These are phyloP conservation scores for Stentor coeruleus DNA, from an alignment of 73 alveolate genomes.

Conservation along the genomic window DNA sequence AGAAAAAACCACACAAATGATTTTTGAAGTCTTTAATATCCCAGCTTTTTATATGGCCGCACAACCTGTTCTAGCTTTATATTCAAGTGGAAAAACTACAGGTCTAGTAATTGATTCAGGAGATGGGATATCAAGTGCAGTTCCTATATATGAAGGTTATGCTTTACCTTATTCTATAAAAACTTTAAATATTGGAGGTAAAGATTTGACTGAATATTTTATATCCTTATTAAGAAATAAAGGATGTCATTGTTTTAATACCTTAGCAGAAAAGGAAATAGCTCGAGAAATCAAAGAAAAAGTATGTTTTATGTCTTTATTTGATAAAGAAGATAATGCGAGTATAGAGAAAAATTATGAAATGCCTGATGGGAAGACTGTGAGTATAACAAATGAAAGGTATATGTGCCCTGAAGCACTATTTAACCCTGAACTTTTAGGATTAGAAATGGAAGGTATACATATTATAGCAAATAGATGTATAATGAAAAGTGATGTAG, in stretches of 20 bases:
- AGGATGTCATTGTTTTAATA: conserved; percentile 9
- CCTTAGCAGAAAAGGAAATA: conserved; percentile 41
- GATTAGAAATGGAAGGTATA: conserved; percentile 54
- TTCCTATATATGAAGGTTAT: conserved; percentile 98
- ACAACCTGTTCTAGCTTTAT: conserved; percentile 82
- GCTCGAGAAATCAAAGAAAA: conserved; percentile 48
- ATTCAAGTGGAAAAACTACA: conserved; percentile 95
- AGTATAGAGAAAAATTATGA: conserved; percentile 57
- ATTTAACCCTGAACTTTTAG: conserved; percentile 66
- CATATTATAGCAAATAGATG: conserved; percentile 81
- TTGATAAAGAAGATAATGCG: conserved; percentile 68
- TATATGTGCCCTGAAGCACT: conserved; percentile 85
- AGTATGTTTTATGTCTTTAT: conserved; percentile 64
- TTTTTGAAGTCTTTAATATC: conserved; percentile 65
- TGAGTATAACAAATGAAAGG: conserved; percentile 60
- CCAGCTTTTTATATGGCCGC: conserved; percentile 51
- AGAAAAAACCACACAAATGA: conserved; percentile 62
- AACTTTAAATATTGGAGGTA: conserved; percentile 84
- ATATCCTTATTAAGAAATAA: conserved; percentile 37
- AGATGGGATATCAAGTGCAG: conserved; percentile 82
- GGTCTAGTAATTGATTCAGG: conserved; percentile 98
- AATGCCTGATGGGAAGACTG: conserved; percentile 85
- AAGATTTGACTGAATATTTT: conserved; percentile 82
- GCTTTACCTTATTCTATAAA: conserved; percentile 92
- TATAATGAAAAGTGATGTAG: conserved; percentile 93